Percentiles rank a stretch among this genome's conserved stretches.
Evolutionary conservation across 176 grass and related monocot species (phyloP).

Genomic region (Bothriochloa decipiens): DNA sequence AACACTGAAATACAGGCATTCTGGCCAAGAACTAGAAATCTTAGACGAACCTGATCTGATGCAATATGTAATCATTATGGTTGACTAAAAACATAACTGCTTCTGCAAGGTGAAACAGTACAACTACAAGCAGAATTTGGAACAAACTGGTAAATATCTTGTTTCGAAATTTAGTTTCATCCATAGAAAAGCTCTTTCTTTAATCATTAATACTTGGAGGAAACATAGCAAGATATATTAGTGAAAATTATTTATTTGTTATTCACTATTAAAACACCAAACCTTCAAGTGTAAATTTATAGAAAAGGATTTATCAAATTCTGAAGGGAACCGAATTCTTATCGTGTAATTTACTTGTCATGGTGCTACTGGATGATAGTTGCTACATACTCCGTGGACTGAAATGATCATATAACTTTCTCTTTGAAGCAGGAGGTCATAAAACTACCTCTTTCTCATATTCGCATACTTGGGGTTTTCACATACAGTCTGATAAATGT

Average conservation of each 20-base stretch:
- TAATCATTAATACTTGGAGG: neutral
- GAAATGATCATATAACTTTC: constrained; percentile 13
- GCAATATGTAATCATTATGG: neutral
- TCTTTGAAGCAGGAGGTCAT: constrained; percentile 21
- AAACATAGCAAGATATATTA: constrained; percentile 16
- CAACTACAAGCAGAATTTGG: constrained; percentile 15
- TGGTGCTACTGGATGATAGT: neutral
- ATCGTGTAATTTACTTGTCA: constrained; percentile 12
- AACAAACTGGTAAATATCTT: constrained; percentile 12
- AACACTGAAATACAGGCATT: constrained; percentile 24
- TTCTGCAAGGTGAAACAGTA: neutral
- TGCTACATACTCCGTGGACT: neutral
- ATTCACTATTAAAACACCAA: neutral
- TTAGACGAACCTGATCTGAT: constrained; percentile 9
- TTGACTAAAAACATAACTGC: constrained; percentile 31
- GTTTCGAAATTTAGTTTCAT: constrained; percentile 6
- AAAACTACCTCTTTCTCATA: constrained; percentile 82
- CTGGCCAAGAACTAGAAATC: constrained; percentile 24
- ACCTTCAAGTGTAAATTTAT: neutral
- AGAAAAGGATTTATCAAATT: neutral
- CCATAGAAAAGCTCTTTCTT: neutral
- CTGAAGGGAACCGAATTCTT: neutral
- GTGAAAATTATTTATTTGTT: constrained; percentile 16
- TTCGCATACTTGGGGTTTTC: constrained; percentile 82
- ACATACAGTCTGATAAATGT: constrained; percentile 89